Base-by-base conservation (phyloP, 495 filamentous ascomycete species). In the Xeromyces bisporus region DNA sequence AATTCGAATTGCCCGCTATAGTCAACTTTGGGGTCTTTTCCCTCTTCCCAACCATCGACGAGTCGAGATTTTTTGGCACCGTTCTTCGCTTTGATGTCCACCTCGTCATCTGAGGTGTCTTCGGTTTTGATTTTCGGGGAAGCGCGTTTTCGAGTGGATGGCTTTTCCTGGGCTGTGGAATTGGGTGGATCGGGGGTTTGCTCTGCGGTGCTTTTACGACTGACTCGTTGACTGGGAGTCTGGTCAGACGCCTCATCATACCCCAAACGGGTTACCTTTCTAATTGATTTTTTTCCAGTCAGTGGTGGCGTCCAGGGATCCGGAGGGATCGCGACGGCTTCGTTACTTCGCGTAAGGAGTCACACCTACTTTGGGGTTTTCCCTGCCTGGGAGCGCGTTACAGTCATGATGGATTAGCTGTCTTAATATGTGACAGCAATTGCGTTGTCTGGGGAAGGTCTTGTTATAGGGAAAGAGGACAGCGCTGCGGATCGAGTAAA, bases 1-100 rank as follows among this genome's bases (percentile, higher is more conserved):
- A 97, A 94, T 46, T 97, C 89, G 47, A 77, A 81, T 34, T 80
- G 65, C 28, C 75, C 79, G 30, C 76, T 82, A 47, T 71, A 62
- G 55, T 94, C 83, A 37, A 93, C 47, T 52, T 71, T 81, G 38
- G 74, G 78, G 44, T 93, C 78, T 41, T 65, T 62, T 30, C 71
- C 74, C 34, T 69, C 67, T 38, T 51, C 60, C 75, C 69, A 77
- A 20, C 75, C 77, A 41, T 81, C 74, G 31, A 78, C 52, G 25
- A 77, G 39, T 33, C 58, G 58, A 3, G 61, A 50, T 34, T 49
- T 40, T 37, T 48, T 46, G 21, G 55, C 50, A 8, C 57, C 64
- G 39, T 66, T 62, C 21, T 38, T 50, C 21, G 36, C 35, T 15
- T 29, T 14, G 27, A 41, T 52, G 31, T 51, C 47, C 6, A 41